Conservation (phyloP, 495 filamentous ascomycete genomes). For the Penicillium cinerascens region DNA sequence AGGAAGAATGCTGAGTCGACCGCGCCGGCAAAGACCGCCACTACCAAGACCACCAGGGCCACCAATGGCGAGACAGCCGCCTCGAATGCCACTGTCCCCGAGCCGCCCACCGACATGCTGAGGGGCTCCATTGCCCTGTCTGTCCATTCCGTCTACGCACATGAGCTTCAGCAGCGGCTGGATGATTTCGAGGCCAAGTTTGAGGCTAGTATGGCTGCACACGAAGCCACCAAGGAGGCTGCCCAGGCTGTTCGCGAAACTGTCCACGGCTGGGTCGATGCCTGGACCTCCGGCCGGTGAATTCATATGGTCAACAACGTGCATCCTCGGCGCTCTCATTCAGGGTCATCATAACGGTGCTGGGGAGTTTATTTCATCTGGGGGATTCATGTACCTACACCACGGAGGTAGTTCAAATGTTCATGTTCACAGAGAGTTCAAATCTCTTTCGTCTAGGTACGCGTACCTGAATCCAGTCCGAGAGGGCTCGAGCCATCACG, state of each 20-base stretch:
- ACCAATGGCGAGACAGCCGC: background rate
- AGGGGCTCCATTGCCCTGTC: constrained; percentile 7
- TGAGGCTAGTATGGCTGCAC: constrained; percentile 3
- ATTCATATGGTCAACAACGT: background rate
- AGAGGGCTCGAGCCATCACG: constrained; percentile 1
- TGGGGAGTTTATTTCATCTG: background rate
- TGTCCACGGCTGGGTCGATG: background rate
- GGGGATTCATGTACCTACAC: background rate
- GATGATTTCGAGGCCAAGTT: constrained; percentile 15
- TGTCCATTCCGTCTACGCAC: constrained; percentile 9
- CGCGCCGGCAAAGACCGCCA: background rate
- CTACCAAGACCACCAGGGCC: background rate
- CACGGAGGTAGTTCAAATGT: background rate
- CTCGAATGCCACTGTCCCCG: background rate
- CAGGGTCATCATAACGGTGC: background rate
- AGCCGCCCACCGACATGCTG: constrained; percentile 3
- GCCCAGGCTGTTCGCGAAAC: constrained; percentile 3
- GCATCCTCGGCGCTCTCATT: background rate
- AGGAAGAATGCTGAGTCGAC: background rate
- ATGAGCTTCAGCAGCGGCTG: constrained; percentile 11
- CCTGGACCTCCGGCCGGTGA: background rate
- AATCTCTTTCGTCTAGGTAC: background rate
- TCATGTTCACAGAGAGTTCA: background rate
- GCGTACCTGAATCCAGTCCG: background rate
- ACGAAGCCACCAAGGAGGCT: constrained; percentile 10